Percentiles rank a stretch among this genome's conserved stretches.
phyloP scores from a whole-genome alignment of 23 red algal species.

The Cyanidium caldarium region DNA sequence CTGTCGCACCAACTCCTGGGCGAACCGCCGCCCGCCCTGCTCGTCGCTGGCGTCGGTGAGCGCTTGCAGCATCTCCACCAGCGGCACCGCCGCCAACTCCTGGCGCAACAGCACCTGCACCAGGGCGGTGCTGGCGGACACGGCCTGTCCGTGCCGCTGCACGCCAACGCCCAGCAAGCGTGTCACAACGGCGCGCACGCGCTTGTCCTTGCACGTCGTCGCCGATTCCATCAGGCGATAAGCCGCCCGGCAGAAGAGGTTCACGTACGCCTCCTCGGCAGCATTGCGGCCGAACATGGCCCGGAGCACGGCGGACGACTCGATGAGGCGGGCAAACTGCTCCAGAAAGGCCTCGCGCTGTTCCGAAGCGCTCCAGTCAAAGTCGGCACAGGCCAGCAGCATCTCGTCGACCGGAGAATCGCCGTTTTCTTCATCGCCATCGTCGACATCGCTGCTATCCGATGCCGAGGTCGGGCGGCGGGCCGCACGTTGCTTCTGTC shows the following conservation, averaged over 20 bases:
- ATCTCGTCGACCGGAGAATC: too few relatives aligned
- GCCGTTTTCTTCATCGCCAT: too few relatives aligned
- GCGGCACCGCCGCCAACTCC: background rate
- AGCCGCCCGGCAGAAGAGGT: background rate
- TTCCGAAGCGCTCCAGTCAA: too few relatives aligned
- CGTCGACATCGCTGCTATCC: too few relatives aligned
- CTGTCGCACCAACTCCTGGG: conserved; percentile 34
- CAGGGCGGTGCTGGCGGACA: background rate
- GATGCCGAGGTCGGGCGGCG: too few relatives aligned
- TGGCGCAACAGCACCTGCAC: background rate
- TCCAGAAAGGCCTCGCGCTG: background rate
- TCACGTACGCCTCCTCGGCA: background rate
- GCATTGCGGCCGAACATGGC: background rate
- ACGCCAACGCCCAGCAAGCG: background rate
- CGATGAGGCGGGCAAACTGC: background rate
- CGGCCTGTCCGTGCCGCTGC: background rate
- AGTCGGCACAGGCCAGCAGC: too few relatives aligned
- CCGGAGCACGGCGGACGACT: background rate
- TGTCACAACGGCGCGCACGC: background rate
- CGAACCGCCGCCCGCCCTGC: conserved; percentile 7
- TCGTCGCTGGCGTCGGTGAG: background rate
- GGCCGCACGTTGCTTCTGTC: too few relatives aligned
- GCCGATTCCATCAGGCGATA: background rate
- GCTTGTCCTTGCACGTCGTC: background rate
- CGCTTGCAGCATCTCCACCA: background rate